Conservation (phyloP, 75 land plant genomes). For the Pinus tabuliformis region DNA sequence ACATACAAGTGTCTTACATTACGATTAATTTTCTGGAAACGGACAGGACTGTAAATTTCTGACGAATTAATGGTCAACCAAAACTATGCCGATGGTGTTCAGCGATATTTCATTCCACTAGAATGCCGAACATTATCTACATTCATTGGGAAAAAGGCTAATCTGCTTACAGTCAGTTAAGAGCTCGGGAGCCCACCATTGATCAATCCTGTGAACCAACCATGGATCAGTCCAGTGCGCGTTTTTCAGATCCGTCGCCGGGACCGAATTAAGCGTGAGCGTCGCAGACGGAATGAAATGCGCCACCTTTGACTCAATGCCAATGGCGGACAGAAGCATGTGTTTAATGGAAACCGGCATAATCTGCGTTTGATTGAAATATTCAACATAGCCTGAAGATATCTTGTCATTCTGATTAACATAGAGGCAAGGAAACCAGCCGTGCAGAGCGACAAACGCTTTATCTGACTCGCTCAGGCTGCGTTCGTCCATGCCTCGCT, state of each 20-base stretch:
- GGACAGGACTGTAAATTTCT: too few species aligned
- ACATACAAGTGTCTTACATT: too few species aligned
- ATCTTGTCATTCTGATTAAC: conserved; percentile 46
- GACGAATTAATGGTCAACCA: too few species aligned
- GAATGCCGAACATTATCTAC: too few species aligned
- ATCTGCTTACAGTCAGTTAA: background rate
- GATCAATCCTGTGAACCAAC: background rate
- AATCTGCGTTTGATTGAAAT: conserved; percentile 37
- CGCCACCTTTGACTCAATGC: conserved; percentile 15
- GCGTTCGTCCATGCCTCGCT: conserved; percentile 4
- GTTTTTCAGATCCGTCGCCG: conserved; percentile 18
- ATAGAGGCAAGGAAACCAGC: conserved; percentile 57
- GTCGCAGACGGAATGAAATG: conserved; percentile 57
- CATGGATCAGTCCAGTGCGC: conserved; percentile 36
- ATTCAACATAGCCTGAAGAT: conserved; percentile 54
- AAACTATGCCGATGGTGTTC: too few species aligned
- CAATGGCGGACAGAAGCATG: background rate
- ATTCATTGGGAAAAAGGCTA: too few species aligned
- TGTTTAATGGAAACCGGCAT: conserved; percentile 8
- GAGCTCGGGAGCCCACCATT: conserved; percentile 57
- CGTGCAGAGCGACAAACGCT: conserved; percentile 24
- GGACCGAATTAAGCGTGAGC: conserved; percentile 15
- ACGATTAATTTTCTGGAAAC: too few species aligned
- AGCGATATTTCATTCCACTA: too few species aligned
- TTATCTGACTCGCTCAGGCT: conserved; percentile 4